These are phyloP conservation scores for Candida lessepsii DNA, from an alignment of 805 yeast species.

Conservation along the genomic window DNA sequence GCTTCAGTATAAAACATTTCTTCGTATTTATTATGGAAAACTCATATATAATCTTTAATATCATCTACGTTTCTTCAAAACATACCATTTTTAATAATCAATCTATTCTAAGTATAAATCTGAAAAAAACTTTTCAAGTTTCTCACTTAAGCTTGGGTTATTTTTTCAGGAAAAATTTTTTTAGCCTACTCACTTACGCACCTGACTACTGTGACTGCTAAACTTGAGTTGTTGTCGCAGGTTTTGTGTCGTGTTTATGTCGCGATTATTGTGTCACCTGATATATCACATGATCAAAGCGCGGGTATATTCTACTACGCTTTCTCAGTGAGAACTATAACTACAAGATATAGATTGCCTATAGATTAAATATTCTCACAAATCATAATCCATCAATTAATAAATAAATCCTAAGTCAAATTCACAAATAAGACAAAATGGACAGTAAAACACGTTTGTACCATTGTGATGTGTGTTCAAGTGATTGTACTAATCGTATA, in stretches of 20 bases:
- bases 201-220: constrained; percentile 3
- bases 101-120: constrained; percentile 2
- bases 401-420: no score
- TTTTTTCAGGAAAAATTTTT: constrained; percentile 1
- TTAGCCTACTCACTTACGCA: not conserved
- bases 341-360: no score
- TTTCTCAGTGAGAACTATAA: no score
- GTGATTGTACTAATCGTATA: constrained; percentile 91
- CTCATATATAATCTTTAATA: no score
- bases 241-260: no score
- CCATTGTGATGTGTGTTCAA: constrained; percentile 95
- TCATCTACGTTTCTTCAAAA: not conserved
- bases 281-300: not conserved
- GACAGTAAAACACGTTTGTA: constrained; percentile 45
- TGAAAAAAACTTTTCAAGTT: constrained; percentile 7
- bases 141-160: not conserved
- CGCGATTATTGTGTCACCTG: not conserved
- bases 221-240: no score
- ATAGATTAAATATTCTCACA: no score
- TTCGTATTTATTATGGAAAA: no score
- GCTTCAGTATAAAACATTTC: no score
- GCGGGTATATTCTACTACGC: no score
- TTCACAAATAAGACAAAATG: constrained; percentile 21
- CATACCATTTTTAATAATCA: constrained; percentile 9
- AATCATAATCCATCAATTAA: not conserved